Base-by-base conservation (phyloP, 192 early-diverging fungal species). In the Mortierella alpina region DNA sequence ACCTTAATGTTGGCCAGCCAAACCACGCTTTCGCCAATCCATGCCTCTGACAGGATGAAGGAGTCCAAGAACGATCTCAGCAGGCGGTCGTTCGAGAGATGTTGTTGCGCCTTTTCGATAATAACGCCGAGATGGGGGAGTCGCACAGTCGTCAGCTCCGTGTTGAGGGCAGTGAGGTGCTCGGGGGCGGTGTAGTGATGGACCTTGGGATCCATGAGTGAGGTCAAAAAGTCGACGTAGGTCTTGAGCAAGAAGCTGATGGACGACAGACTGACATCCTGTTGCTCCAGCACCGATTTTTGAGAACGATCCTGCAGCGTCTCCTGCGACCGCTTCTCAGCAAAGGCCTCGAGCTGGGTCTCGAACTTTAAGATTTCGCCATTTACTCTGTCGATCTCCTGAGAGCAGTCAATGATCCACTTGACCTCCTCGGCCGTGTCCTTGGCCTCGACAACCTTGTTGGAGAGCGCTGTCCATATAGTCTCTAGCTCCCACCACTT, bases 191-290 rank as follows among this genome's bases (percentile, higher is more conserved):
- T 65, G 52, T 79, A 79, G 48, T 79, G 76, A 42, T 79, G 76
- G 23, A 79, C 76, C 50, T 79, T 79, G n/a, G 76, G 76, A 61
- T 79, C 76, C 76, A 79, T 79, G 12, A 79, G 69, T n/a, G 76
- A 59, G 1, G 68, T 79, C 64, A 79, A 68, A 56, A 79, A 79
- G 48, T 79, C 69, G 31, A 79, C 68, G 62, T 79, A 79, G 14
- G 76, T 72, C 51, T 79, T 63, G 63, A 79, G 55, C 14, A 79
- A 46, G 59, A 79, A 79, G 39, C 76, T 72, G 53, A 79, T 79
- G n/a, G 76, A 72, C 4, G 76, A 72, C 2, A 79, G 51, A 55
- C 51, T 79, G 50, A 79, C 63, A 60, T 79, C 76, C 65, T 79
- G 76, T n/a, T 79, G 64, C 53, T 79, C 76, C 46, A 79, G 53